phyloP scores from a whole-genome alignment of 2,329 filamentous ascomycete genomes.

The Xylaria sp. region DNA sequence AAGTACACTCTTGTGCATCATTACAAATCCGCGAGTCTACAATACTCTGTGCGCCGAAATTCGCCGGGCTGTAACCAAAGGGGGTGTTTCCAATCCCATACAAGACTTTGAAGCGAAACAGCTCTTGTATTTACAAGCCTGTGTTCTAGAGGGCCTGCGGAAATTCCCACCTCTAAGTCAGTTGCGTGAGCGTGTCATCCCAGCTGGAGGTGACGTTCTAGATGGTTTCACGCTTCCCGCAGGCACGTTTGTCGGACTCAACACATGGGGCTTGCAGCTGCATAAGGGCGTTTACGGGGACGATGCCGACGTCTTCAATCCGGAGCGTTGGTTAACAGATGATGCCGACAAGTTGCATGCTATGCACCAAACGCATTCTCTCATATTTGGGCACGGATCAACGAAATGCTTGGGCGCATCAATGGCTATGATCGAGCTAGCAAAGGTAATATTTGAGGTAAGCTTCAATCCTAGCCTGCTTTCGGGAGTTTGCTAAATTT shows the following conservation, averaged over 20 bases:
- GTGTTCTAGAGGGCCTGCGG: not conserved
- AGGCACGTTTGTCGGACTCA: not conserved
- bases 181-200: not conserved
- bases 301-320: not conserved
- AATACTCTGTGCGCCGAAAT: not conserved
- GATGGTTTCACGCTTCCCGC: not conserved
- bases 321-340: not conserved
- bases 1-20: not conserved
- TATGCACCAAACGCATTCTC: not conserved
- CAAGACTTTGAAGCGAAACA: not conserved
- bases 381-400: not conserved
- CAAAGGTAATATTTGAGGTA: not conserved
- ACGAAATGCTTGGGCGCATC: not conserved
- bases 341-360: not conserved
- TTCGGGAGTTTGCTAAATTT: no score
- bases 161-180: not conserved
- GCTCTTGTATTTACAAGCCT: not conserved
- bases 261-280: not conserved
- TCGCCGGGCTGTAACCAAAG: not conserved
- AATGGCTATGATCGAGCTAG: not conserved
- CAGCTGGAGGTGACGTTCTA: not conserved
- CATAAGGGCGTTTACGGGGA: not conserved
- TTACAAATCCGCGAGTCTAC: not conserved
- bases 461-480: no score
- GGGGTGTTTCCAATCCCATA: not conserved